Percentiles rank a stretch among this genome's conserved stretches.
Evolutionary conservation across 352 stramenopile genomes (phyloP).

Genomic region (Pythium oligandrum): DNA sequence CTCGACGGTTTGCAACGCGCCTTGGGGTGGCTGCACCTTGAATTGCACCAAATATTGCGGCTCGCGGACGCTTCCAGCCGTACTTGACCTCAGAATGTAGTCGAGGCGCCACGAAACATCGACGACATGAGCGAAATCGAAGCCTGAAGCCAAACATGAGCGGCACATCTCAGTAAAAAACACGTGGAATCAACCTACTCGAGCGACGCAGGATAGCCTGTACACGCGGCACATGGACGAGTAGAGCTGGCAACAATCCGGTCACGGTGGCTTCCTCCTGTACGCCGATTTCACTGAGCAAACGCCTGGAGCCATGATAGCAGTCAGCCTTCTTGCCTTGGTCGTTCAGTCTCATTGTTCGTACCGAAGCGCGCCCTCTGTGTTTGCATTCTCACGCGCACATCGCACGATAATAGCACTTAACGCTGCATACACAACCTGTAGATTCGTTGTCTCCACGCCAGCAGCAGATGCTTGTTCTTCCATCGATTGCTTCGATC

Average conservation of each 20-base stretch:
- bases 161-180: no score
- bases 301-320: constrained; percentile 1
- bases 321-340: no score
- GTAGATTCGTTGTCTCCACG: neutral
- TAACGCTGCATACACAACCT: constrained; percentile 6
- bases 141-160: constrained; percentile 22
- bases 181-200: constrained; percentile 3
- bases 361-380: no score
- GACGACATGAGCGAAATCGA: constrained; percentile 73
- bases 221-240: constrained; percentile 8
- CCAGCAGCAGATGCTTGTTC: no score
- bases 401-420: constrained; percentile 12
- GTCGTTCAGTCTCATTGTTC: no score
- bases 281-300: constrained; percentile 9
- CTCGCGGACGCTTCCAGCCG: constrained; percentile 46
- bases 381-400: constrained; percentile 8
- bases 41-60: constrained; percentile 65
- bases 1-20: constrained; percentile 25
- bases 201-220: constrained; percentile 11
- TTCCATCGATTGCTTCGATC: no score
- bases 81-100: constrained; percentile 57
- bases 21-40: constrained; percentile 43
- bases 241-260: constrained; percentile 10
- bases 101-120: constrained; percentile 69
- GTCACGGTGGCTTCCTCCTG: constrained; percentile 12